Percentiles rank a stretch among this genome's conserved stretches.
These are phyloP conservation scores for Letharia columbiana DNA, from an alignment of 495 filamentous ascomycete species.

Conservation along the genomic window DNA sequence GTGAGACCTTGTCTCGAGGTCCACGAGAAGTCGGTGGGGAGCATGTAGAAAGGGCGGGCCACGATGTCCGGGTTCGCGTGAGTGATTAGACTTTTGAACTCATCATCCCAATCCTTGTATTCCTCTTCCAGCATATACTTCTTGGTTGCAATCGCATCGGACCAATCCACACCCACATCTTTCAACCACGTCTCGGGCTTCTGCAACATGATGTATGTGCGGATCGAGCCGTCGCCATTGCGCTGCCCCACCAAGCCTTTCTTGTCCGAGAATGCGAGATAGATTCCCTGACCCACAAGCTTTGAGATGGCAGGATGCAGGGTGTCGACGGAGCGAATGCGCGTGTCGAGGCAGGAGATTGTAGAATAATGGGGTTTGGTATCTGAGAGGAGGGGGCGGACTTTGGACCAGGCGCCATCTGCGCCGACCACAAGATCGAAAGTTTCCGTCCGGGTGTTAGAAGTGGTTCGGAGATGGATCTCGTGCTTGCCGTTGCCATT, in stretches of 20 bases:
- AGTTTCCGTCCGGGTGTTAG: slow-evolving; percentile 26
- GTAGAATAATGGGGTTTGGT: slow-evolving; percentile 43
- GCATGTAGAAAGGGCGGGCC: slow-evolving; percentile 37
- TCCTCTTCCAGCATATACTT: slow-evolving; percentile 17
- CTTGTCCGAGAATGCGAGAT: slow-evolving; percentile 34
- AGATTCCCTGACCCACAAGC: slow-evolving; percentile 36
- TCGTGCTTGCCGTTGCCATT: slow-evolving; percentile 26
- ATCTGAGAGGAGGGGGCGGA: slow-evolving; percentile 37
- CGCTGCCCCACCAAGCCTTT: slow-evolving; percentile 36
- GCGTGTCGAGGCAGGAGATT: slow-evolving; percentile 32
- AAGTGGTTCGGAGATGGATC: slow-evolving; percentile 23
- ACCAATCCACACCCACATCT: slow-evolving; percentile 27
- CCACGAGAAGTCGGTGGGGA: slow-evolving; percentile 44
- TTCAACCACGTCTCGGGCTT: slow-evolving; percentile 33
- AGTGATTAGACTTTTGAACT: slow-evolving; percentile 18
- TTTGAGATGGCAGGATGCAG: slow-evolving; percentile 30
- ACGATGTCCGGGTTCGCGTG: slow-evolving; percentile 15
- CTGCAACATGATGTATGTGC: slow-evolving; percentile 26
- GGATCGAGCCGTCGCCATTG: slow-evolving; percentile 39
- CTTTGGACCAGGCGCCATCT: slow-evolving; percentile 40
- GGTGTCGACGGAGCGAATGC: slow-evolving; percentile 27
- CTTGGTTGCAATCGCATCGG: slow-evolving; percentile 6
- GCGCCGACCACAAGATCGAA: slow-evolving; percentile 41
- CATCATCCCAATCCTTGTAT: slow-evolving; percentile 25
- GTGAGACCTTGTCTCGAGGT: slow-evolving; percentile 37